phyloP scores from a whole-genome alignment of 768 basidiomycete species.

The Exsudoporus frostii region DNA sequence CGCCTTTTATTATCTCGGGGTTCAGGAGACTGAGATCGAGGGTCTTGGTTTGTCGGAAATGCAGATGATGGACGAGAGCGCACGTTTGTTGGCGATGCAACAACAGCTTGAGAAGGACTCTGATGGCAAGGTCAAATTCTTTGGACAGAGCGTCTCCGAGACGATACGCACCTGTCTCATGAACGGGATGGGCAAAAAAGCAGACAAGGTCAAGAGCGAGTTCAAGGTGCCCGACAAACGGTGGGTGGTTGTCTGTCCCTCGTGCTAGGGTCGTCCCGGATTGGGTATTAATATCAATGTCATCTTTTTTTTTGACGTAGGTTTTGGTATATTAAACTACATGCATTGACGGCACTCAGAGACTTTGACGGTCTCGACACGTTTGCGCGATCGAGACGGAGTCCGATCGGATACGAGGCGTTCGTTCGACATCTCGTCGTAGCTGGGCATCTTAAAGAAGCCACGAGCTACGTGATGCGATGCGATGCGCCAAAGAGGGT shows the following conservation, averaged over 20 bases:
- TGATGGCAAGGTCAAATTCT: conserved; percentile 73
- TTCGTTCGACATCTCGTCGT: conserved; percentile 79
- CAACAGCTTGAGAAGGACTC: conserved; percentile 86
- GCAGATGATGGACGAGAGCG: conserved; percentile 90
- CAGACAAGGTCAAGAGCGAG: conserved; percentile 84
- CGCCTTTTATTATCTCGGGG: neutral
- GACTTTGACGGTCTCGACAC: conserved; percentile 86
- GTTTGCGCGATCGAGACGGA: conserved; percentile 84
- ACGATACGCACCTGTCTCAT: conserved; percentile 77
- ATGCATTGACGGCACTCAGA: conserved; percentile 70
- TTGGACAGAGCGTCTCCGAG: conserved; percentile 82
- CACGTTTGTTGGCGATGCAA: conserved; percentile 72
- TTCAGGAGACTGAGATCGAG: too few relatives aligned
- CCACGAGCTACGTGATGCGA: conserved; percentile 68
- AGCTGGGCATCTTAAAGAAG: conserved; percentile 74
- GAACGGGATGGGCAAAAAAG: conserved; percentile 79
- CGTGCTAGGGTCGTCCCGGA: neutral
- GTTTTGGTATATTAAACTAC: conserved; percentile 91
- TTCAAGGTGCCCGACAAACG: conserved; percentile 96
- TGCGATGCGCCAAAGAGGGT: conserved; percentile 83
- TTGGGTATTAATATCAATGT: neutral
- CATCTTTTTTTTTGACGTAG: conserved; percentile 36
- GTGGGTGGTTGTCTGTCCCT: conserved; percentile 39
- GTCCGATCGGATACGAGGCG: conserved; percentile 93
- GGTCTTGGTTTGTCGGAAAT: neutral